Evolutionary conservation across 2,329 filamentous ascomycete genomes (phyloP), one percentile per base, ranked within the genome.

Genomic region (Fusarium cyanostomum): DNA sequence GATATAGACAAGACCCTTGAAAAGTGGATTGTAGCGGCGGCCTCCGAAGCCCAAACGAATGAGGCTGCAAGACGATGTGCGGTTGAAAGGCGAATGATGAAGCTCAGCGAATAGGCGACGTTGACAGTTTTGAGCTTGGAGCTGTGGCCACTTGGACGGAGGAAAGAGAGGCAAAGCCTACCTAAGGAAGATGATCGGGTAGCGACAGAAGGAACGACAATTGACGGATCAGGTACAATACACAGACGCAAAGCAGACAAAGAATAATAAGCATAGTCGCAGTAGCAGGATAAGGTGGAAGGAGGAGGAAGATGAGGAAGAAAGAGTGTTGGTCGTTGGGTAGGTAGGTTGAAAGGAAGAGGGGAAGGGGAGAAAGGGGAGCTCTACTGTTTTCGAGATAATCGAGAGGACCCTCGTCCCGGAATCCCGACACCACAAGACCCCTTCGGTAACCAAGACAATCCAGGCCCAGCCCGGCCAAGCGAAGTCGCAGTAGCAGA

Each of bases 261-360:
- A 65, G 52, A 62, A 65, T 59, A 66, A 62, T 41, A 49, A 65
- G 53, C 62, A 65, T 65, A 65, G 58, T 65, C 62, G 58, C 53
- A 50, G 45, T 24, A 16, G 21, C 34, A 33, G 41, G 18, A 27
- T 37, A 28, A 26, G 21, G 28, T 27, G 30, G 37, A 61, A 28
- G 38, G 43, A n/a, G 31, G 35, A 35, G 33, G 59, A 42, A 21
- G 35, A 37, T 7, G 31, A 30, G 9, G 21, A 24, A 52, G 37
- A 53, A 28, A 30, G 38, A 38, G 34, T 41, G 11, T 42, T 15
- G 30, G 46, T 15, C 16, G 46, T 42, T 28, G 28, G 51, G 15
- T 54, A 30, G 28, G 39, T 30, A 42, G 56, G 35, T 39, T 38
- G 34, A 37, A 64, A 59, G 54, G 50, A 59, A 37, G 38, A 52